Evolutionary conservation across 1,284 basidiomycete genomes (phyloP).

Genomic region (Phenoliferia sp.): DNA sequence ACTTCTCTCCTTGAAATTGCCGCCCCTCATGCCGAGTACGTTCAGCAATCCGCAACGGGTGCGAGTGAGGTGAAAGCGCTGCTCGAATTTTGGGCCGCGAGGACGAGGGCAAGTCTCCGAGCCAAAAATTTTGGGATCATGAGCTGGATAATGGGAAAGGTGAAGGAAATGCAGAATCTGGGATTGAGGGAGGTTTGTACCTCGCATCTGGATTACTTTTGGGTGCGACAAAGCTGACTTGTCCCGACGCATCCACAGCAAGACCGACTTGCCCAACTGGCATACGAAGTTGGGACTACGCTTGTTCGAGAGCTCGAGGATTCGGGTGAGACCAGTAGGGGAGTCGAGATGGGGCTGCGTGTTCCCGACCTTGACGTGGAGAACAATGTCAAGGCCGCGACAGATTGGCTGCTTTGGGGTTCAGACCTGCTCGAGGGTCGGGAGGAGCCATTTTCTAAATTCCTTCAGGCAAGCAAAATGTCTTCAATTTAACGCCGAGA

Average conservation of each 20-base stretch:
- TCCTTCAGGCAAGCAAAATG: conserved; percentile 5
- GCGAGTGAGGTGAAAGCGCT: conserved; percentile 2
- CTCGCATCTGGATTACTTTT: too few species aligned
- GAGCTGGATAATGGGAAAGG: conserved; percentile 1
- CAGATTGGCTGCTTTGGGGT: conserved; percentile 7
- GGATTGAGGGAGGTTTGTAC: neutral
- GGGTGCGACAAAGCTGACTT: neutral
- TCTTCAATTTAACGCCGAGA: too few species aligned
- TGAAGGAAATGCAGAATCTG: neutral
- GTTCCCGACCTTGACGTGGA: too few species aligned
- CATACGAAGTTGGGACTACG: neutral
- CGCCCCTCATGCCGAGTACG: neutral
- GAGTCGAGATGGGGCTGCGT: too few species aligned
- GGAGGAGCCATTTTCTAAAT: neutral
- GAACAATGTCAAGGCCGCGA: neutral
- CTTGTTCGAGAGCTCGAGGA: neutral
- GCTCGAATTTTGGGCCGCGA: conserved; percentile 8
- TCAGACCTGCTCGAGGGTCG: conserved; percentile 6
- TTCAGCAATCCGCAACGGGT: neutral
- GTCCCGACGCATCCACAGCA: too few species aligned
- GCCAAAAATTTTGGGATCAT: neutral
- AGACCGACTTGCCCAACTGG: neutral
- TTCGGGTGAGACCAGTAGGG: neutral
- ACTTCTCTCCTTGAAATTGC: neutral
- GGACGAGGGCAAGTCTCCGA: neutral